phyloP scores from a whole-genome alignment of 78 protist genomes.

The Anaeramoeba ignava region DNA sequence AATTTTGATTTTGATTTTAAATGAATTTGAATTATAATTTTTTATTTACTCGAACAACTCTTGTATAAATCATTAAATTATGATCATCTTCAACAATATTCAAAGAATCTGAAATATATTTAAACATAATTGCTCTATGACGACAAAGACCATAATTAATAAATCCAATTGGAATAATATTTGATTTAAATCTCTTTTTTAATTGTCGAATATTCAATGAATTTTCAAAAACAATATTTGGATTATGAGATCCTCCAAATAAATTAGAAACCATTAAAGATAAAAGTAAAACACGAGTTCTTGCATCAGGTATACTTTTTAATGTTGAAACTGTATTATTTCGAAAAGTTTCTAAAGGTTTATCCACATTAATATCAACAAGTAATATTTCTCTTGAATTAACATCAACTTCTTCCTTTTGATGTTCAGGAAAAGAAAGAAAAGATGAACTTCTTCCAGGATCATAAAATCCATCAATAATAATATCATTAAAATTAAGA shows the following conservation, averaged over 20 bases:
- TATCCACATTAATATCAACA: not conserved
- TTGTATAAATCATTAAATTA: not conserved
- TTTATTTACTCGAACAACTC: not conserved
- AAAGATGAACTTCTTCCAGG: not conserved
- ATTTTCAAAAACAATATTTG: not conserved
- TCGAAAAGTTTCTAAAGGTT: conserved; percentile 1
- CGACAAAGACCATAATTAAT: not conserved
- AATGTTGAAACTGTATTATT: not conserved
- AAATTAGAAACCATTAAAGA: not conserved
- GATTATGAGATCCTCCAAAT: not conserved
- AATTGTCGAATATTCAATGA: not conserved
- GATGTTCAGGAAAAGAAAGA: not conserved
- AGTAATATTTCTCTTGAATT: not conserved
- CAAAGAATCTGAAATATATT: not conserved
- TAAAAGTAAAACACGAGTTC: not conserved
- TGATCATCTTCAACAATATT: not conserved
- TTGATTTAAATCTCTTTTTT: not conserved
- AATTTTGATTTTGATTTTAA: no score
- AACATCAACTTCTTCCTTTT: not conserved
- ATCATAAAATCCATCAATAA: not conserved
- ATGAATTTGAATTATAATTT: no score
- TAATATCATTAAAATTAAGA: not conserved
- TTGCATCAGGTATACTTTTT: not conserved
- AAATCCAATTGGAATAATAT: not conserved
- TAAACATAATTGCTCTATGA: not conserved